Conservation (phyloP, 1,139 yeast species). For the Saccharomyces hybrid region DNA sequence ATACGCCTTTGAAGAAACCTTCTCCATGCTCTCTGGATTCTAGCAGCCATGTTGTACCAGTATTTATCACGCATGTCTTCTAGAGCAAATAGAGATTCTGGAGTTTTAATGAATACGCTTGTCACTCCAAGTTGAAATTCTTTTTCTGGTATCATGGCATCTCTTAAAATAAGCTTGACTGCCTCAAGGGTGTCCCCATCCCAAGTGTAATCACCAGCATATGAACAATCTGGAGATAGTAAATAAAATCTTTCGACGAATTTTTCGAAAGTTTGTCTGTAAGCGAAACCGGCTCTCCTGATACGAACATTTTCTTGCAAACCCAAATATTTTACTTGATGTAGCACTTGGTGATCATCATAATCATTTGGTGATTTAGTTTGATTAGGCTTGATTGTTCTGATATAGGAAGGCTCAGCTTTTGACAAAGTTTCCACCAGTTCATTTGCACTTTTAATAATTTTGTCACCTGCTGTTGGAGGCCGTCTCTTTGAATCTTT, state of each 20-base stretch:
- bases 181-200: constrained; percentile 80
- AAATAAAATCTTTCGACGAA: constrained; percentile 94
- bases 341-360: constrained; percentile 82
- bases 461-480: constrained; percentile 96
- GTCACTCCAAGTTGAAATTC: constrained; percentile 92
- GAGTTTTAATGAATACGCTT: constrained; percentile 94
- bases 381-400: constrained; percentile 97
- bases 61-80: constrained; percentile 96
- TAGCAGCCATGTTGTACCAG: constrained; percentile 97
- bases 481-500: constrained; percentile 75
- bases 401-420: constrained; percentile 89
- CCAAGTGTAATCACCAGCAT: constrained; percentile 98
- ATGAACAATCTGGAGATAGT: constrained; percentile 81
- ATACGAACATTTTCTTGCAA: constrained; percentile 94
- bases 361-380: constrained; percentile 86
- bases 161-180: constrained; percentile 64
- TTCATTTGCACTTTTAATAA: constrained; percentile 83
- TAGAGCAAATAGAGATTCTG: constrained; percentile 90
- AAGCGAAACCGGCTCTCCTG: constrained; percentile 98
- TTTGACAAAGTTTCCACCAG: constrained; percentile 83
- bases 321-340: constrained; percentile 93
- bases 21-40: constrained; percentile 97
- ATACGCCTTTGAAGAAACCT: constrained; percentile 70
- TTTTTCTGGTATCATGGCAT: constrained; percentile 68
- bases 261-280: constrained; percentile 92